These are phyloP conservation scores for Chalciporus pseudorubinellus DNA, from an alignment of 768 basidiomycete species.

Conservation along the genomic window DNA sequence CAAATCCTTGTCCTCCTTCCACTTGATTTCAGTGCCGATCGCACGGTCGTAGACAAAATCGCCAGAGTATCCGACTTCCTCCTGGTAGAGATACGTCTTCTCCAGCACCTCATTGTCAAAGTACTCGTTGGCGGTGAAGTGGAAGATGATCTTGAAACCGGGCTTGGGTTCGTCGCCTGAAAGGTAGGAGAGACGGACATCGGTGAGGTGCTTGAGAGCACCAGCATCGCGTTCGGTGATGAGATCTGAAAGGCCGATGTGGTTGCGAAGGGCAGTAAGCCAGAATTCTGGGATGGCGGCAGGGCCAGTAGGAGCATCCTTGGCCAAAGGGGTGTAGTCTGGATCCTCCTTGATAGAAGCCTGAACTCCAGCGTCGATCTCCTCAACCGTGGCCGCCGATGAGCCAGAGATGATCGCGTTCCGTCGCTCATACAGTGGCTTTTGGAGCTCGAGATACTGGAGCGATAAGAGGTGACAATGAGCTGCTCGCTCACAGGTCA, in stretches of 20 bases:
- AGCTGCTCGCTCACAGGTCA: slow-evolving; percentile 13
- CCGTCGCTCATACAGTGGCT: slow-evolving; percentile 86
- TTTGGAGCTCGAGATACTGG: slow-evolving; percentile 73
- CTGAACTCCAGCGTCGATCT: slow-evolving; percentile 78
- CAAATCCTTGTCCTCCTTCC: slow-evolving; percentile 98
- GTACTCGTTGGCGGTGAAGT: slow-evolving; percentile 80
- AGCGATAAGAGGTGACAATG: background rate
- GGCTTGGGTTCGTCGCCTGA: slow-evolving; percentile 60
- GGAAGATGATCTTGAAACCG: slow-evolving; percentile 90
- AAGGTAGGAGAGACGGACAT: slow-evolving; percentile 81
- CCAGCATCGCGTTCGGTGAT: slow-evolving; percentile 91
- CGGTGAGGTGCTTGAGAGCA: slow-evolving; percentile 79
- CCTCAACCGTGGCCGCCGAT: slow-evolving; percentile 69
- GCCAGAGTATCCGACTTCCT: slow-evolving; percentile 91
- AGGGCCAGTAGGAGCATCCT: slow-evolving; percentile 42
- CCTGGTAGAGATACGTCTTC: slow-evolving; percentile 93
- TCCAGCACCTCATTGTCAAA: slow-evolving; percentile 81
- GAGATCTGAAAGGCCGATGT: slow-evolving; percentile 78
- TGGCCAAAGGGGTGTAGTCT: slow-evolving; percentile 60
- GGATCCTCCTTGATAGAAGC: slow-evolving; percentile 74
- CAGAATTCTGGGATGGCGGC: slow-evolving; percentile 88
- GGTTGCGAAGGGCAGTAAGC: slow-evolving; percentile 94
- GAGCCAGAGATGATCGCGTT: slow-evolving; percentile 79
- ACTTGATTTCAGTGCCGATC: slow-evolving; percentile 87
- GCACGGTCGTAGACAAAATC: slow-evolving; percentile 97